Base-by-base conservation (phyloP, 345 rosid species). In the Orychophragmus violaceus region DNA sequence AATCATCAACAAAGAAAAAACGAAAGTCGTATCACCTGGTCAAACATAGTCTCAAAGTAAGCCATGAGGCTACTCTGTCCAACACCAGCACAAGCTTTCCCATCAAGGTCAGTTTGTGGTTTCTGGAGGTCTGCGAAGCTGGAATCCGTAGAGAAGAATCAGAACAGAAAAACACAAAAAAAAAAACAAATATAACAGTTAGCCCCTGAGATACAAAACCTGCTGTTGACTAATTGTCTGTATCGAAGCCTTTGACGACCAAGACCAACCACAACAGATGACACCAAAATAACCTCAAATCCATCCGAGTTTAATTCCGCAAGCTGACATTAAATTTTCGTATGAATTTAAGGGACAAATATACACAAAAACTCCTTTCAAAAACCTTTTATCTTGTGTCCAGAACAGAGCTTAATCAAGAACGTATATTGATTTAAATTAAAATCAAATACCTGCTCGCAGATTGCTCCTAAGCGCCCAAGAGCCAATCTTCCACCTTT, bases 231-330 rank as follows among this genome's bases (percentile, higher is more conserved):
- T n/a, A n/a, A n/a, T n/a, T n/a, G n/a, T n/a, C n/a, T n/a, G n/a
- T n/a, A n/a, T n/a, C 80, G 77, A 65, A 93, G 97, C 75, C 97
- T 85, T 67, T 93, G 99, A 42, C 97, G 94, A 72, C 99, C 99
- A 2, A 90, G 83, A 62, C 97, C 95, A 29, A 93, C 97, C 50
- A 97, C 97, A 65, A 96, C 99, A 2, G 99, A 93, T 19, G 96
- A 59, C 65, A 93, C 99, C 85, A 93, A 53, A 65, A 93, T 82
- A 65, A 93, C 83, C 82, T 90, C 97, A 62, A 55, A 93, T 37
- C 88, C 90, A 74, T 80, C 90, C 52, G 80, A n/a, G n/a, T n/a
- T n/a, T n/a, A n/a, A n/a, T n/a, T n/a, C n/a, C n/a, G n/a, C n/a
- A n/a, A n/a, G n/a, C 96, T 88, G 87, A 1, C 68, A 75, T 64